These are phyloP conservation scores for Marasmius oreades DNA, from an alignment of 1,284 basidiomycete species.

Conservation along the genomic window DNA sequence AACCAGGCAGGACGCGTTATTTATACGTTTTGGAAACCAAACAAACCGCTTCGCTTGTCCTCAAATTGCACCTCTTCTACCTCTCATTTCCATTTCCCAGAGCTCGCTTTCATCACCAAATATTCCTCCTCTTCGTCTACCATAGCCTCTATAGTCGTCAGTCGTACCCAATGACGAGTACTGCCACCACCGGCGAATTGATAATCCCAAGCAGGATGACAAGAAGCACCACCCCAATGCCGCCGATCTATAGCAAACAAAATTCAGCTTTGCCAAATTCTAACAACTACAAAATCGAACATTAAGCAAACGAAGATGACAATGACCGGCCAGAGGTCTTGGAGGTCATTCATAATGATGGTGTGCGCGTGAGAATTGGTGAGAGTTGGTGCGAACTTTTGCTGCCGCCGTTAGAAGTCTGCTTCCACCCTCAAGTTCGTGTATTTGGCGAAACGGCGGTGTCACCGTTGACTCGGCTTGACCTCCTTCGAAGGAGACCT, in stretches of 20 bases:
- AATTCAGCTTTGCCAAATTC: background rate
- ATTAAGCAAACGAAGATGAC: background rate
- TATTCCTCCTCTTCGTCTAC: background rate
- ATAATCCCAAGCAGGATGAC: slow-evolving; percentile 1
- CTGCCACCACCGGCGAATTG: background rate
- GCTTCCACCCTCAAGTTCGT: too few species aligned
- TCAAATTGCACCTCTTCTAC: background rate
- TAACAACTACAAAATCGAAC: background rate
- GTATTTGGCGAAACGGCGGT: too few species aligned
- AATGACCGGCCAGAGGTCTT: background rate
- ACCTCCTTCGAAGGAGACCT: too few species aligned
- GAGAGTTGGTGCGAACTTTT: too few species aligned
- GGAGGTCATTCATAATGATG: background rate
- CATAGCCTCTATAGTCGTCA: background rate
- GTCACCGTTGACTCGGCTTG: too few species aligned
- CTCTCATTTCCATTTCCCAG: slow-evolving; percentile 2
- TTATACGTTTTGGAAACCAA: background rate
- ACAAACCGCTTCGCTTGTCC: background rate
- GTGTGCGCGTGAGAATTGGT: background rate
- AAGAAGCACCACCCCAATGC: background rate
- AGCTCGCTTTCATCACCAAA: background rate
- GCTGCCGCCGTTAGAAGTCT: too few species aligned
- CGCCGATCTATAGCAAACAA: background rate
- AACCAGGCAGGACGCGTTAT: background rate
- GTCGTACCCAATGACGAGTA: background rate